Base-by-base conservation (phyloP, 306 rosid species). In the Nissolia schottii region DNA sequence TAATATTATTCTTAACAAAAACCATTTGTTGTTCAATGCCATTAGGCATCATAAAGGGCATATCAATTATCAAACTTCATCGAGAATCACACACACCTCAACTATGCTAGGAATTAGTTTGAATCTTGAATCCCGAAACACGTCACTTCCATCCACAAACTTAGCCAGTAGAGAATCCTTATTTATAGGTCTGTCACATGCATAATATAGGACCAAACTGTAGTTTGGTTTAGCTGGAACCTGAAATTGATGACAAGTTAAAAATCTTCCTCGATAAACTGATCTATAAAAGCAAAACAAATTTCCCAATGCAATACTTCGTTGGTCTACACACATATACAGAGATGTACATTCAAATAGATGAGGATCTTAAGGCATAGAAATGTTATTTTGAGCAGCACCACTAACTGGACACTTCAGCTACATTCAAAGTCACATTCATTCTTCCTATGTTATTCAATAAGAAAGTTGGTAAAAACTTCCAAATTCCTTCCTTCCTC, bases 201-300 rank as follows among this genome's bases (percentile, higher is more conserved):
- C 96, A 74, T 80, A 89, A 84, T 94, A 91, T 57, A 87, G 83
- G 67, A 86, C 96, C 90, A 94, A 84, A 56, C 89, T 83, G 64
- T 91, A 91, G 87, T 94, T 91, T 79, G 99, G 99, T 82, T 91
- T 94, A 43, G 95, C 99, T 53, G 99, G 99, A 81, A 94, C 91
- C 97, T 94, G 90, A 27, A 70, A 79, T 67, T 48, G 0, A 59
- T 45, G 29, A 61, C 32, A 48, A 67, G 19, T 64, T 23, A 18
- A 55, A 58, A 56, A 23, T 28, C 6, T n/a, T 23, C 46, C 38
- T 40, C 41, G 24, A 67, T 71, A 77, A 69, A 32, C n/a, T 6
- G 23, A 67, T 34, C 22, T 10, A 46, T 34, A 37, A 43, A 23
- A 11, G 25, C 9, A 25, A 13, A 61, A 51, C 2, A 29, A 29